Evolutionary conservation across 345 rosid species (phyloP).

Genomic region (Salix caprea): DNA sequence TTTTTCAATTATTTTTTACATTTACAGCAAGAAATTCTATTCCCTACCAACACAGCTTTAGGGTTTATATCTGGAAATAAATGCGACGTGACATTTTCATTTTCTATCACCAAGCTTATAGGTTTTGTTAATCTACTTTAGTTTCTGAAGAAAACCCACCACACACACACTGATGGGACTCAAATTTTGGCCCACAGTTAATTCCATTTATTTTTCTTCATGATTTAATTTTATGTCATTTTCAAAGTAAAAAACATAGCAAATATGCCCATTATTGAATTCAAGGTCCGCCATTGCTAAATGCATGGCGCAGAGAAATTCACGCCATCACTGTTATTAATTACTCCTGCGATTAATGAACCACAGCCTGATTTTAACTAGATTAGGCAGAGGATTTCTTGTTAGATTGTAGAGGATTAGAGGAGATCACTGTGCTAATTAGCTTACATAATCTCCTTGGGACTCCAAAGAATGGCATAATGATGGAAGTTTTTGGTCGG

Average conservation of each 20-base stretch:
- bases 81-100: not conserved
- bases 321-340: too few relatives aligned
- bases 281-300: not conserved
- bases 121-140: too few relatives aligned
- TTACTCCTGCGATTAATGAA: too few relatives aligned
- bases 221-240: too few relatives aligned
- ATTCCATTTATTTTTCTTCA: too few relatives aligned
- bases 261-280: not conserved
- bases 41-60: too few relatives aligned
- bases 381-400: too few relatives aligned
- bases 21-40: not conserved
- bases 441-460: slow-evolving; percentile 91
- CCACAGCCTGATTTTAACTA: not conserved
- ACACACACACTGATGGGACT: too few relatives aligned
- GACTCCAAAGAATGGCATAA: slow-evolving; percentile 86
- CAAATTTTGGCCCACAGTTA: too few relatives aligned
- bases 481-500: slow-evolving; percentile 78
- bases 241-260: not conserved
- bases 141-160: too few relatives aligned
- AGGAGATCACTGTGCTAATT: not conserved
- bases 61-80: too few relatives aligned
- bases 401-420: not conserved
- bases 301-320: not conserved
- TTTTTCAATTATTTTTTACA: not conserved
- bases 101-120: too few relatives aligned